These are phyloP conservation scores for Fusarium neocosmosporiellum DNA, from an alignment of 2,329 filamentous ascomycete genomes.

Conservation along the genomic window DNA sequence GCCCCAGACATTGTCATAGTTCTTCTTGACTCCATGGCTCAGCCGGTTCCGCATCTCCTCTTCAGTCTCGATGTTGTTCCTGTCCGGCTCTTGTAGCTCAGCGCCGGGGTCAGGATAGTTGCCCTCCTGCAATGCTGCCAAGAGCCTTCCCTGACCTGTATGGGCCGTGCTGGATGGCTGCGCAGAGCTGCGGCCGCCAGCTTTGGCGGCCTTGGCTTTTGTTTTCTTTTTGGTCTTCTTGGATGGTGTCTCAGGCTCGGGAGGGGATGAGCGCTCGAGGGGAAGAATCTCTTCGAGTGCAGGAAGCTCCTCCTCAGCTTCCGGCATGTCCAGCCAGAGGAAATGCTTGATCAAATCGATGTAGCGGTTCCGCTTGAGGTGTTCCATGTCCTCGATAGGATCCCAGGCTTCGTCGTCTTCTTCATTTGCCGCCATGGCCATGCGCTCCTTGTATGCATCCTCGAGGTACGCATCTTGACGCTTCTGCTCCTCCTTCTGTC, in stretches of 20 bases:
- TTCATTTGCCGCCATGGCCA: slow-evolving; percentile 30
- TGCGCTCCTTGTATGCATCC: slow-evolving; percentile 38
- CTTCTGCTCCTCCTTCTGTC: slow-evolving; percentile 40
- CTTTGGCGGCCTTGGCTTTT: slow-evolving; percentile 18
- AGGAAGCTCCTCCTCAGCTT: neutral
- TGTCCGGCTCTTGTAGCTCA: slow-evolving; percentile 38
- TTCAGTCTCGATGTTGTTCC: slow-evolving; percentile 44
- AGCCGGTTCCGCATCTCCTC: slow-evolving; percentile 43
- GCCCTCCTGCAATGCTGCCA: slow-evolving; percentile 26
- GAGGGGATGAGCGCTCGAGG: neutral
- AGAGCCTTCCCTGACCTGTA: slow-evolving; percentile 29
- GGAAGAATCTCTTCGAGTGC: neutral
- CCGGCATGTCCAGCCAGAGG: slow-evolving; percentile 39
- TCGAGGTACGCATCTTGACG: slow-evolving; percentile 46
- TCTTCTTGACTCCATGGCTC: slow-evolving; percentile 43
- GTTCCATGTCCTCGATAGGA: slow-evolving; percentile 41
- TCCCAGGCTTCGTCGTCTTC: slow-evolving; percentile 43
- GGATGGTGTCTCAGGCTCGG: neutral
- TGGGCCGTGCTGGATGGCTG: neutral
- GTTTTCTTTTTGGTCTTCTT: slow-evolving; percentile 35
- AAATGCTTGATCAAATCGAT: slow-evolving; percentile 46
- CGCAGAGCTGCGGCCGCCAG: neutral
- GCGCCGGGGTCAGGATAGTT: neutral
- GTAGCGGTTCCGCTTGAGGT: slow-evolving; percentile 39
- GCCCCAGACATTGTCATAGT: slow-evolving; percentile 27